Base-by-base conservation (phyloP, 306 rosid species). In the Echinosophora koreensis region DNA sequence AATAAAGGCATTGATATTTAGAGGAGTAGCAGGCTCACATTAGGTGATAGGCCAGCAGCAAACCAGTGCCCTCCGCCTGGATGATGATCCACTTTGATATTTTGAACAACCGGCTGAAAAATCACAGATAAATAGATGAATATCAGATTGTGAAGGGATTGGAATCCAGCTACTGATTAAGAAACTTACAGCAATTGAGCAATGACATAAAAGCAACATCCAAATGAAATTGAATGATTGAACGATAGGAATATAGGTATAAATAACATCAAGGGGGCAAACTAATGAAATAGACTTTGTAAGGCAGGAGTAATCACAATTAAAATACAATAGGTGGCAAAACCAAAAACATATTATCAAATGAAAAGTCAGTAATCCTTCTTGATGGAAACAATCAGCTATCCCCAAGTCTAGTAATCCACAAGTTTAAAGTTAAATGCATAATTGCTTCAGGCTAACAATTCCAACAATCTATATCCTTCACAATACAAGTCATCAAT, bases 61-160 rank as follows among this genome's bases (percentile, higher is more conserved):
- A 95, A 95, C 99, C 99, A 95, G 84, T 95, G 99, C 63, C 99
- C 99, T 74, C 92, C 97, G 77, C 97, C 99, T 9, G 97, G 97
- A 81, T 95, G 97, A 90, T 92, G 96, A 81, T 95, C 97, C 83
- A 95, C 99, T 85, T 88, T 89, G 52, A 95, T 78, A 77, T 84
- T 89, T 79, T 95, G 97, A 80, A 88, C 87, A 77, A 92, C 99
- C 12, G 92, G 90, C 99, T 94, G 74, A 64, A 69, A 71, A 73
- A 62, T 67, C 66, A 74, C 38, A 80, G 35, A 86, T 8, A 81
- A 81, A 69, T 57, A 74, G 47, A 73, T 28, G 44, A 34, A 81
- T 46, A 70, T 84, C 39, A 71, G 60, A 69, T 61, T 56, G 77
- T 9, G 28, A 74, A 78, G 75, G 66, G 37, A 55, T 44, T 58